A percentile compares a stretch with the other conserved stretches of the same genome.
These are phyloP conservation scores for Peribolospora baueri DNA, from an alignment of 768 basidiomycete genomes.

Conservation along the genomic window DNA sequence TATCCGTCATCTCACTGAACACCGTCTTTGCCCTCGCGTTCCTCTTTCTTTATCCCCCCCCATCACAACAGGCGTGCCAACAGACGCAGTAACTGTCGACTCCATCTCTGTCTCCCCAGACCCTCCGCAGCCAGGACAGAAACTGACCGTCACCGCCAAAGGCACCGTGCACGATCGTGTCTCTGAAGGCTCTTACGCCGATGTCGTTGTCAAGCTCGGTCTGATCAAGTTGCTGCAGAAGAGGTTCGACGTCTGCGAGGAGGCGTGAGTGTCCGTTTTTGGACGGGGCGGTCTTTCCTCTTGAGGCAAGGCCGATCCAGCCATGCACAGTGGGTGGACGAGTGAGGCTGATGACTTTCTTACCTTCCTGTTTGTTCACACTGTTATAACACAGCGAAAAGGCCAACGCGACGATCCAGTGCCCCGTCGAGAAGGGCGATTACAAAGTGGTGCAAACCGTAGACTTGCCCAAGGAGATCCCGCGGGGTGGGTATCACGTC, in stretches of 20 bases:
- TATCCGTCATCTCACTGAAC: too few relatives aligned
- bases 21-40: too few relatives aligned
- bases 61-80: conserved; percentile 22
- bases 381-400: conserved; percentile 29
- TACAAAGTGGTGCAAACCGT: conserved; percentile 65
- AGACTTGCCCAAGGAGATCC: conserved; percentile 71
- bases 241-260: conserved; percentile 67
- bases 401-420: conserved; percentile 50
- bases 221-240: conserved; percentile 67
- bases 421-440: conserved; percentile 49
- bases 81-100: conserved; percentile 35
- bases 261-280: conserved; percentile 44
- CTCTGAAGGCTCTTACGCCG: conserved; percentile 57
- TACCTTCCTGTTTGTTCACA: neutral
- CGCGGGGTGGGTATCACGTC: conserved; percentile 28
- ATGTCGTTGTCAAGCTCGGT: conserved; percentile 82
- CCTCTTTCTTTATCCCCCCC: neutral
- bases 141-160: conserved; percentile 60
- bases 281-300: neutral
- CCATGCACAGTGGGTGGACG: neutral
- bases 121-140: conserved; percentile 64
- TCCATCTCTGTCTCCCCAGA: conserved; percentile 58
- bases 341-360: neutral
- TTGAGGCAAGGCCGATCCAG: neutral
- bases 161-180: conserved; percentile 26